Evolutionary conservation across 257 asterid genomes (phyloP).

Genomic region (Cynanchum wilfordii): DNA sequence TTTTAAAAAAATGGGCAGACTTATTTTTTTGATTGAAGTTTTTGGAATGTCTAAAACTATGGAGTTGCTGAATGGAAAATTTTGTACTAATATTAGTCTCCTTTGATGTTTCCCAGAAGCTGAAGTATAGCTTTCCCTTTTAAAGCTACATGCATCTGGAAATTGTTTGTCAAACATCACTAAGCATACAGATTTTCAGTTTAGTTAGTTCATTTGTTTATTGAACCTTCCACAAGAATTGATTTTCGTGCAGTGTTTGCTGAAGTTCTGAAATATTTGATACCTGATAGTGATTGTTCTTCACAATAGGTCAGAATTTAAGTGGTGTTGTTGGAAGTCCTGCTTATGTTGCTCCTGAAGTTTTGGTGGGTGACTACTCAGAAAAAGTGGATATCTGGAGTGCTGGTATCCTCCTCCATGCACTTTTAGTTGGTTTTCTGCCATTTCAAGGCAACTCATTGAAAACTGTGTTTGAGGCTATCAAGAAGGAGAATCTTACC

Average conservation of each 20-base stretch:
- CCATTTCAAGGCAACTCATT: slow-evolving; percentile 75
- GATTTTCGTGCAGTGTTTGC: background rate
- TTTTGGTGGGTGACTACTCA: slow-evolving; percentile 73
- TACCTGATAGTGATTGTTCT: slow-evolving; percentile 15
- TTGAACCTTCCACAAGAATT: background rate
- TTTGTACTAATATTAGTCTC: background rate
- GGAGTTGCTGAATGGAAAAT: background rate
- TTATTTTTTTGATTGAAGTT: background rate
- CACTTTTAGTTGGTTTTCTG: slow-evolving; percentile 71
- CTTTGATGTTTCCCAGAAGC: background rate
- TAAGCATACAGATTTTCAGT: background rate
- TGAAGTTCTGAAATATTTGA: background rate
- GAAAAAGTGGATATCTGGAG: slow-evolving; percentile 90
- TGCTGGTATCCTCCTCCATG: slow-evolving; percentile 84
- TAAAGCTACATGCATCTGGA: background rate
- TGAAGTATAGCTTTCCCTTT: background rate
- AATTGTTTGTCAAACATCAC: background rate
- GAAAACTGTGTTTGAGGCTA: slow-evolving; percentile 68
- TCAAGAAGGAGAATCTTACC: slow-evolving; percentile 60
- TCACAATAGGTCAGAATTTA: slow-evolving; percentile 60
- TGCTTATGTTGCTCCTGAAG: slow-evolving; percentile 90
- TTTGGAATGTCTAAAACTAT: background rate
- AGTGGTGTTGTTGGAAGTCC: slow-evolving; percentile 86
- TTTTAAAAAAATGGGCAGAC: background rate
- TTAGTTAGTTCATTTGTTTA: background rate